These are phyloP conservation scores for Cucurbita pepo DNA, from an alignment of 306 rosid genomes.

Conservation along the genomic window DNA sequence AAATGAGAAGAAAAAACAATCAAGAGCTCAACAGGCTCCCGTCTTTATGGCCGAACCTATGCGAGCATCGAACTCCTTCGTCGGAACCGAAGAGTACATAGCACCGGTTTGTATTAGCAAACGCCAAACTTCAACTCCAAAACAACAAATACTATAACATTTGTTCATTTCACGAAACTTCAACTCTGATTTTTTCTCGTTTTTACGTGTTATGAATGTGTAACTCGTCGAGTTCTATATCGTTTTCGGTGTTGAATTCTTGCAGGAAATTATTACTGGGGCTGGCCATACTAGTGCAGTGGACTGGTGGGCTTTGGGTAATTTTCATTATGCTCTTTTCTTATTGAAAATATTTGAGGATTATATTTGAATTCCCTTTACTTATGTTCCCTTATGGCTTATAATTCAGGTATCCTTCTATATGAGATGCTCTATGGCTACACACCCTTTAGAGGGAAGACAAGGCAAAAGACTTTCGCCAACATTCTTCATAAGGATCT, in stretches of 20 bases:
- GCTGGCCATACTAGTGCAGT: slow-evolving; percentile 95
- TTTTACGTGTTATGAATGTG: too few relatives aligned
- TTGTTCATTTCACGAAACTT: too few relatives aligned
- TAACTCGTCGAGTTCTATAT: too few relatives aligned
- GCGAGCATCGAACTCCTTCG: slow-evolving; percentile 97
- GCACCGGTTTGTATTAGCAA: slow-evolving; percentile 66
- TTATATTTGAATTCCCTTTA: not conserved
- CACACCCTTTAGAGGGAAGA: slow-evolving; percentile 87
- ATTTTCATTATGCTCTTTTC: not conserved
- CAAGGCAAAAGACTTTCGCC: slow-evolving; percentile 83
- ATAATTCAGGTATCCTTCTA: slow-evolving; percentile 38
- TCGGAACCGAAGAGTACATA: slow-evolving; percentile 97
- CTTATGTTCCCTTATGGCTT: not conserved
- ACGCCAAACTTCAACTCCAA: not conserved
- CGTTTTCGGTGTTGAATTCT: too few relatives aligned
- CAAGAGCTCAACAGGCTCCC: slow-evolving; percentile 46
- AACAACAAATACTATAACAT: not conserved
- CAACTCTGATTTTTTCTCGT: too few relatives aligned
- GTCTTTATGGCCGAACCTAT: slow-evolving; percentile 92
- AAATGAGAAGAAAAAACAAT: slow-evolving; percentile 42
- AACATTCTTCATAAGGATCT: slow-evolving; percentile 94
- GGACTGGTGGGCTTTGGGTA: slow-evolving; percentile 99
- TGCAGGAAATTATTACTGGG: slow-evolving; percentile 84
- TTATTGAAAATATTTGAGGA: not conserved
- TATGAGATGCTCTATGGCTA: slow-evolving; percentile 89